phyloP scores from a whole-genome alignment of 768 basidiomycete species.

The Tricholoma sp. region DNA sequence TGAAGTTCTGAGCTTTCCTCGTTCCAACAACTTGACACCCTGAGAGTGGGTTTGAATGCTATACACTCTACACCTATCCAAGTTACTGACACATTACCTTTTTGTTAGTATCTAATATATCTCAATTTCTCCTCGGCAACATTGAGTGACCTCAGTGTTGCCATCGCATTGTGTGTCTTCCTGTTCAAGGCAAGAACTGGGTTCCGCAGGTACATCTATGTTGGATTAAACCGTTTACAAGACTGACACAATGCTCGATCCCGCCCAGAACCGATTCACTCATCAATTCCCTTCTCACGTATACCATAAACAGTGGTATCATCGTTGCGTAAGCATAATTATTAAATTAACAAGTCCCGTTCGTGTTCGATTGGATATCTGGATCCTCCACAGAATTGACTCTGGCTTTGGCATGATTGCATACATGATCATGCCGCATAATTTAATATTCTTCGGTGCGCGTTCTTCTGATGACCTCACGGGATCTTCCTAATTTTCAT shows the following conservation, averaged over 20 bases:
- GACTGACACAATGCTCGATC: background rate
- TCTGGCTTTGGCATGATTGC: slow-evolving; percentile 40
- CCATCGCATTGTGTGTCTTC: slow-evolving; percentile 43
- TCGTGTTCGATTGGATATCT: background rate
- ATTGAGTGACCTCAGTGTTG: slow-evolving; percentile 45
- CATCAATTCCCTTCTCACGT: slow-evolving; percentile 42
- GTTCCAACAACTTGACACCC: slow-evolving; percentile 29
- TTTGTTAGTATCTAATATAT: slow-evolving; percentile 41
- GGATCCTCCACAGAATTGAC: slow-evolving; percentile 31
- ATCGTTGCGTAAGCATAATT: slow-evolving; percentile 33
- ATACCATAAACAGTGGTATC: slow-evolving; percentile 52
- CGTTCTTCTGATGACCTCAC: background rate
- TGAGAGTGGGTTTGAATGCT: slow-evolving; percentile 28
- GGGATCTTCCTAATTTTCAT: background rate
- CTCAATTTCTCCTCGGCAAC: slow-evolving; percentile 46
- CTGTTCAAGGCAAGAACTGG: slow-evolving; percentile 48
- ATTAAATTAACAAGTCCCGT: background rate
- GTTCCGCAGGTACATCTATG: slow-evolving; percentile 32
- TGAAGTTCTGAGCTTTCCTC: slow-evolving; percentile 35
- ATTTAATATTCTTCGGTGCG: slow-evolving; percentile 47
- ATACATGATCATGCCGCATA: slow-evolving; percentile 48
- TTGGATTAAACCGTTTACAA: background rate
- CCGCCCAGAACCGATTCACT: slow-evolving; percentile 43
- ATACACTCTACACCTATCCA: background rate
- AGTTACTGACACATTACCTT: background rate